phyloP scores from a whole-genome alignment of 225 moss, liverwort and hornwort genomes.

The Sphagnum tenellum region DNA sequence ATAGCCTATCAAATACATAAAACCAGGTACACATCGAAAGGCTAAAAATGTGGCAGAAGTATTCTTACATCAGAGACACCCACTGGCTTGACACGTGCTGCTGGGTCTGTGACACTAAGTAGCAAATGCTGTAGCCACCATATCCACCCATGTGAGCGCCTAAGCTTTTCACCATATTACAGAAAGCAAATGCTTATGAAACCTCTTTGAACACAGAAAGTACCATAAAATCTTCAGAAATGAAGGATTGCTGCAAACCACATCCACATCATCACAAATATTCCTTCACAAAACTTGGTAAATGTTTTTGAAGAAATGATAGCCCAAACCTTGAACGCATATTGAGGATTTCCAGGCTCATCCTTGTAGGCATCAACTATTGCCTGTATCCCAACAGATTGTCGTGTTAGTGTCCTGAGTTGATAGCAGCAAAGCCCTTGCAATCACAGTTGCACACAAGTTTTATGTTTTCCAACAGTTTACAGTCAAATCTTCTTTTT shows the following conservation, averaged over 20 bases:
- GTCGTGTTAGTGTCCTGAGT: too few relatives aligned
- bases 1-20: too few relatives aligned
- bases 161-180: too few relatives aligned
- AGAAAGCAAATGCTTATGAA: too few relatives aligned
- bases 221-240: too few relatives aligned
- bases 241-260: too few relatives aligned
- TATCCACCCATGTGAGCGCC: neutral
- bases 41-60: neutral
- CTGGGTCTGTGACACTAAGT: conserved; percentile 82
- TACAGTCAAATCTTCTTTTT: too few relatives aligned
- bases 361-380: conserved; percentile 87
- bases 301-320: neutral
- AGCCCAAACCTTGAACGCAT: conserved; percentile 70
- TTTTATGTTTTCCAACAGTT: too few relatives aligned
- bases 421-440: too few relatives aligned
- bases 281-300: neutral
- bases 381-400: conserved; percentile 33
- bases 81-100: conserved; percentile 68
- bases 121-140: conserved; percentile 62
- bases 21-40: too few relatives aligned
- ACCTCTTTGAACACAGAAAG: too few relatives aligned
- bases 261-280: neutral
- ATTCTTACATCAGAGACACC: conserved; percentile 86
- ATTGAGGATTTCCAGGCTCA: conserved; percentile 63
- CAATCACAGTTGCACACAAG: too few relatives aligned